These are phyloP conservation scores for Nakaseomyces delphensis DNA, from an alignment of 1,139 yeast species.

Conservation along the genomic window DNA sequence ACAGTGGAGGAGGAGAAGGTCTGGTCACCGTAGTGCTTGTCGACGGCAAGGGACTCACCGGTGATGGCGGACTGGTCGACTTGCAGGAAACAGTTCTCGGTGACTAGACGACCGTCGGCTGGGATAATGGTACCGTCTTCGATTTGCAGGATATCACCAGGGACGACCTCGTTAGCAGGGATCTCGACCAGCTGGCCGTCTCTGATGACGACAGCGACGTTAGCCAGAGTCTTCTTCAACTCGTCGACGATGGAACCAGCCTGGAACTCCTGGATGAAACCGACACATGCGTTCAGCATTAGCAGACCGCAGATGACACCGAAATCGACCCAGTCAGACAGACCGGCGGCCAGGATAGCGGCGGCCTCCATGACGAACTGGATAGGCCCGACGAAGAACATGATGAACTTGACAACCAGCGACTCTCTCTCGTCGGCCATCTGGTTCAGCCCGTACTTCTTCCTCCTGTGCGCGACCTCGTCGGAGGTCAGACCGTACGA, in stretches of 20 bases:
- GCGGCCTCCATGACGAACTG: conserved; percentile 99
- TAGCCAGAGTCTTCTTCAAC: conserved; percentile 86
- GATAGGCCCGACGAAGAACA: conserved; percentile 96
- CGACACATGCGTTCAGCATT: conserved; percentile 84
- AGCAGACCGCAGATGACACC: conserved; percentile 93
- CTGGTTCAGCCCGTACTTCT: conserved; percentile 88
- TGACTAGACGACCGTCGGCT: conserved; percentile 89
- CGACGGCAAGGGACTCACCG: conserved; percentile 96
- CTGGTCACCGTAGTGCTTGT: conserved; percentile 82
- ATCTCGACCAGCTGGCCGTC: conserved; percentile 70
- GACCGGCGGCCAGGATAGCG: conserved; percentile 94
- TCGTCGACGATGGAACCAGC: conserved; percentile 96
- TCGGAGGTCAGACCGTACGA: conserved; percentile 69
- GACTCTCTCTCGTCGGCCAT: conserved; percentile 92
- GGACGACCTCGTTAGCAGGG: conserved; percentile 76
- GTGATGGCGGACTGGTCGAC: conserved; percentile 97
- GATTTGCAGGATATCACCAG: conserved; percentile 85
- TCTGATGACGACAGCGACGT: conserved; percentile 80
- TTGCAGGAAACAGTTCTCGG: conserved; percentile 84
- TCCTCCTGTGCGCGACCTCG: conserved; percentile 79
- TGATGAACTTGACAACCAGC: conserved; percentile 70
- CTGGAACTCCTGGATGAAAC: conserved; percentile 96
- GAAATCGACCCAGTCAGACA: conserved; percentile 98
- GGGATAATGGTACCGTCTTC: conserved; percentile 95
- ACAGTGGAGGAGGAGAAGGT: conserved; percentile 92